Evolutionary conservation across 495 filamentous ascomycete genomes (phyloP).

Genomic region (Friedmanniomyces endolithicus): DNA sequence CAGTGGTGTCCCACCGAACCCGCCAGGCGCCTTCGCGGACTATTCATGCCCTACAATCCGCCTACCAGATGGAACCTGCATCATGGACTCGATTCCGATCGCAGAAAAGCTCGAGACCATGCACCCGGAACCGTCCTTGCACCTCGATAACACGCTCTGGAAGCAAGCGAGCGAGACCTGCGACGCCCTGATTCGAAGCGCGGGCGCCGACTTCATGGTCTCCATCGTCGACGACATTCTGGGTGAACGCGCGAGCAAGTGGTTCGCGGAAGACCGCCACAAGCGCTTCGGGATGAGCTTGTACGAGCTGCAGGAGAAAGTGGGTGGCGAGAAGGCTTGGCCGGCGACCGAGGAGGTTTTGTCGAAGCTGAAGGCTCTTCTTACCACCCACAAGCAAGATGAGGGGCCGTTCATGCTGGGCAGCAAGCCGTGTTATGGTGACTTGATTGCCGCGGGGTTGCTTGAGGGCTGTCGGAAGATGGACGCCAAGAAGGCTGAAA

Average conservation of each 20-base stretch:
- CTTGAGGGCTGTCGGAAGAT: slow-evolving; percentile 28
- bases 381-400: slow-evolving; percentile 34
- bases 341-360: slow-evolving; percentile 26
- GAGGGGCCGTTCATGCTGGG: slow-evolving; percentile 42
- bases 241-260: slow-evolving; percentile 29
- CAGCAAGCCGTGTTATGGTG: slow-evolving; percentile 25
- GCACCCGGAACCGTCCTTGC: slow-evolving; percentile 40
- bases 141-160: slow-evolving; percentile 36
- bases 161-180: slow-evolving; percentile 25
- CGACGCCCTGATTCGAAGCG: slow-evolving; percentile 3
- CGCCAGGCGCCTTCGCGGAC: slow-evolving; percentile 22
- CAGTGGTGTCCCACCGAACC: slow-evolving; percentile 31
- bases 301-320: slow-evolving; percentile 28
- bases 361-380: slow-evolving; percentile 33
- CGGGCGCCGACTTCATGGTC: slow-evolving; percentile 27
- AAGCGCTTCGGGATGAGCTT: slow-evolving; percentile 34
- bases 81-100: slow-evolving; percentile 46
- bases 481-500: slow-evolving; percentile 16
- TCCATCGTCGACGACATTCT: slow-evolving; percentile 31
- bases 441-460: slow-evolving; percentile 30
- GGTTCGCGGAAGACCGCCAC: slow-evolving; percentile 36
- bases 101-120: slow-evolving; percentile 37
- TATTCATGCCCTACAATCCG: slow-evolving; percentile 46
- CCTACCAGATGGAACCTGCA: slow-evolving; percentile 35
- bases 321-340: slow-evolving; percentile 34